A percentile compares a stretch with the other conserved stretches of the same genome.
Conservation (phyloP, 768 basidiomycete species). For the Cyathus striatus region DNA sequence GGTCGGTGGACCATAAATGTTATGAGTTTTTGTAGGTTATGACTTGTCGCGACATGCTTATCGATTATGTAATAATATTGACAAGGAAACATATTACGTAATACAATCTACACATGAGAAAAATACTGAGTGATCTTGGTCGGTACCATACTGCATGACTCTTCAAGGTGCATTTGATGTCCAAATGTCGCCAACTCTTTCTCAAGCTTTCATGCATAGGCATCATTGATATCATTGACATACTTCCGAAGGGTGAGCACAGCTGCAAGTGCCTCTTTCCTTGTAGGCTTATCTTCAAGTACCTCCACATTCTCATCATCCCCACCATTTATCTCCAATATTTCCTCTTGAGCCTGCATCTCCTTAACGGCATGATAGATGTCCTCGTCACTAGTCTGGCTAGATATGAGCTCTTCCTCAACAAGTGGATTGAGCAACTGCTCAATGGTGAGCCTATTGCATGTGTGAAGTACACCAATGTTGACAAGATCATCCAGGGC, state of each 20-base stretch:
- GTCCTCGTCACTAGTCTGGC: conserved; percentile 8
- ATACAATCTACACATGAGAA: too few species aligned
- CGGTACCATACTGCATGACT: conserved; percentile 8
- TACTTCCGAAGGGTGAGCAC: too few species aligned
- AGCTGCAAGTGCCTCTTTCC: too few species aligned
- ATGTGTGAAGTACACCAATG: conserved; percentile 8
- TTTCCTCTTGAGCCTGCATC: too few species aligned
- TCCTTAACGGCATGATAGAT: conserved; percentile 10
- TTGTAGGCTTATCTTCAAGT: too few species aligned
- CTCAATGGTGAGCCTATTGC: conserved; percentile 13
- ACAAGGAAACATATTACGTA: too few species aligned
- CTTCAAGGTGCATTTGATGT: conserved; percentile 6
- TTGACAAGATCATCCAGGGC: conserved; percentile 7
- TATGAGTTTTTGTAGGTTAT: too few species aligned
- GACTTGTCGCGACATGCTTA: too few species aligned
- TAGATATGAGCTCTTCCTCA: conserved; percentile 9
- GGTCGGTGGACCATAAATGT: too few species aligned
- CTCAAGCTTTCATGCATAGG: conserved; percentile 11
- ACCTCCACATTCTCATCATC: too few species aligned
- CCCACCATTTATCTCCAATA: too few species aligned
- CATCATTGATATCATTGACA: conserved; percentile 8
- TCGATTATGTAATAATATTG: too few species aligned
- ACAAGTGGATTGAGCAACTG: conserved; percentile 15
- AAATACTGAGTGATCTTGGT: conserved; percentile 10
- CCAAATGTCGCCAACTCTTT: conserved; percentile 11